phyloP scores from a whole-genome alignment of 1,284 basidiomycete species.

The Tetrapyrgos nigripes region DNA sequence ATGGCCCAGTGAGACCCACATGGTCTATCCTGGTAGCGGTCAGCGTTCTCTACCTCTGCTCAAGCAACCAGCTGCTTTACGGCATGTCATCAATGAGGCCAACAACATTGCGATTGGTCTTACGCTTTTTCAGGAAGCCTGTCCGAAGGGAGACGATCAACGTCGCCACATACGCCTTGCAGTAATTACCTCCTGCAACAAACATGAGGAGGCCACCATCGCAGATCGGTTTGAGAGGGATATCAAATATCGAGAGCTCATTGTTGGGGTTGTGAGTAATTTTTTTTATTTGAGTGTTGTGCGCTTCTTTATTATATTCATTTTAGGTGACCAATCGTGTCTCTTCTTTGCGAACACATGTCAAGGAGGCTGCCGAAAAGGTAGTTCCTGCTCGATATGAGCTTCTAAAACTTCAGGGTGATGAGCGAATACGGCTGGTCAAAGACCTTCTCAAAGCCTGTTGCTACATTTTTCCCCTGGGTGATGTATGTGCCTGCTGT shows the following conservation, averaged over 20 bases:
- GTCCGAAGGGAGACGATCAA: background rate
- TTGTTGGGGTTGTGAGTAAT: background rate
- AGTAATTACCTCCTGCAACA: background rate
- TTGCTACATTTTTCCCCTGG: too few species aligned
- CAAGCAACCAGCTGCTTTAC: too few species aligned
- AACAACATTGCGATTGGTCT: too few species aligned
- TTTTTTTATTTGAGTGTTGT: background rate
- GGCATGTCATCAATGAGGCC: too few species aligned
- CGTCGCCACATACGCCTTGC: background rate
- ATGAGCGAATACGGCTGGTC: background rate
- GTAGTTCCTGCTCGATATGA: background rate
- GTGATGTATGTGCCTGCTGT: too few species aligned
- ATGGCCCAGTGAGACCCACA: too few species aligned
- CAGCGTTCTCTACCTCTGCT: too few species aligned
- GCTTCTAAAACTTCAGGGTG: background rate
- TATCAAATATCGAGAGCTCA: background rate
- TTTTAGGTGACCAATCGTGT: slow-evolving; percentile 1
- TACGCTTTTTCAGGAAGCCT: background rate
- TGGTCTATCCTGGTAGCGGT: too few species aligned
- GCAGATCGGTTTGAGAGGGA: background rate
- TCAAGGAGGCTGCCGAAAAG: background rate
- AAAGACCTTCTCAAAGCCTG: background rate
- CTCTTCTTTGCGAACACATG: background rate
- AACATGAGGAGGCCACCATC: background rate
- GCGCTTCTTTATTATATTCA: too few species aligned